Evolutionary conservation across 106 monocot species (phyloP), one percentile per base, ranked within the genome.

Genomic region (Platanthera guangdongensis): DNA sequence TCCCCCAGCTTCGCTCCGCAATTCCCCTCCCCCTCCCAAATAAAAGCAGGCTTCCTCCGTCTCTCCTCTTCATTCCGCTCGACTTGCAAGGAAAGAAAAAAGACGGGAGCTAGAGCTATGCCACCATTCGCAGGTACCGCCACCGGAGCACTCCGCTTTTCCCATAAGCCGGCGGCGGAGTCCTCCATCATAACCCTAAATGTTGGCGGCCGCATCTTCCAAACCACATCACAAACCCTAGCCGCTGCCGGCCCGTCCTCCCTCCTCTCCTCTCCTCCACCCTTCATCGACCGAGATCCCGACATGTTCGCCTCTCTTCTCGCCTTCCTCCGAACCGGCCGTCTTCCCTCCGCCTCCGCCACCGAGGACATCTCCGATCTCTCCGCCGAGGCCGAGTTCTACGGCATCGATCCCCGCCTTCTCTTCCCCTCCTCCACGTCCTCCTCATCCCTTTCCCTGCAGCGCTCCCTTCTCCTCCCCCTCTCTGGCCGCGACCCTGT

Each of bases 201-300:
- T 79, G 88, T 89, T 60, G 88, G 88, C 77, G 88, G 88, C 51
- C 65, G 76, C 30, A 53, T 89, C 76, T 89, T 89, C 83, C 88
- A 89, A 73, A 89, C 88, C 30, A 89, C 85, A 14, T 25, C 75
- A 9, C 79, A 81, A 72, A 89, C 88, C 73, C 88, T 90, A 71
- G 50, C 87, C 67, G 50, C 60, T 39, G 83, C 87, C 51, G 83
- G 85, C 57, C 47, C 77, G 16, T 13, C 54, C 69, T 86, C 90
- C 53, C 47, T 83, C 67, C 84, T 90, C 60, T 71, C 78, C 47
- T 47, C 75, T 71, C 78, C 78, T 50, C 63, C 68, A 11, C 76
- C 87, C 10, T 91, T 86, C 85, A 71, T 91, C 77, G 90, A 91
- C 78, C 78, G 87, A 6, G 90, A 91, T 74, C 90, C 90, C 14